Base-by-base conservation (phyloP, 305 asterid species). In the Fraxinus baroniana region DNA sequence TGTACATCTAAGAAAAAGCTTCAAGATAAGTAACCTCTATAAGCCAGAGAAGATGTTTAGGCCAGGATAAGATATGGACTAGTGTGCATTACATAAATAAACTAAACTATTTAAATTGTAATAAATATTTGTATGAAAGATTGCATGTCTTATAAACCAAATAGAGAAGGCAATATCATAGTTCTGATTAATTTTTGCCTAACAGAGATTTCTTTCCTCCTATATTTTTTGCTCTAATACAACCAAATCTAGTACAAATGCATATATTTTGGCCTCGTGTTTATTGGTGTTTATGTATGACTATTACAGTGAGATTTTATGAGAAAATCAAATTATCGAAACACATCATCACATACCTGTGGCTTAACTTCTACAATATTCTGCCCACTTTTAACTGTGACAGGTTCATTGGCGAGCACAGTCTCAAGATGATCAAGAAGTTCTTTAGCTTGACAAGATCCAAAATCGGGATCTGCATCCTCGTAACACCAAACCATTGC, bases 311-410 rank as follows among this genome's bases (percentile, higher is more conserved):
- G 18, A 37, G 64, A 74, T 57, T 13, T 66, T 5, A 70, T 70
- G 12, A 70, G 20, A 30, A 70, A 28, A 44, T 18, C 5, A 28
- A 7, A 20, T 33, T 2, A 24, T 60, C 17, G 18, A 26, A n/a
- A 55, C 35, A 22, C 18, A 22, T 41, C 12, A 83, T 24, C 74
- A 30, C 41, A 28, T 88, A 94, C 96, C 97, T 93, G 97, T 13
- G 98, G 98, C 88, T 93, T 92, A 84, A 94, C 98, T 86, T 94
- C 98, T 0, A 94, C 95, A 44, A 87, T 87, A 85, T 90, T 92
- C 75, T 90, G 91, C 78, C 92, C 98, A 41, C 97, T 92, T 88
- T 92, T 93, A 62, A 94, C 98, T 0, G 95, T 92, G 36, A 77
- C 70, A 49, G 41, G 79, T 33, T 94, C 97, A 81, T 93, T 93